Evolutionary conservation across 1,284 basidiomycete genomes (phyloP), one percentile per base, ranked within the genome.

Genomic region (Ganoderma resinaceum): DNA sequence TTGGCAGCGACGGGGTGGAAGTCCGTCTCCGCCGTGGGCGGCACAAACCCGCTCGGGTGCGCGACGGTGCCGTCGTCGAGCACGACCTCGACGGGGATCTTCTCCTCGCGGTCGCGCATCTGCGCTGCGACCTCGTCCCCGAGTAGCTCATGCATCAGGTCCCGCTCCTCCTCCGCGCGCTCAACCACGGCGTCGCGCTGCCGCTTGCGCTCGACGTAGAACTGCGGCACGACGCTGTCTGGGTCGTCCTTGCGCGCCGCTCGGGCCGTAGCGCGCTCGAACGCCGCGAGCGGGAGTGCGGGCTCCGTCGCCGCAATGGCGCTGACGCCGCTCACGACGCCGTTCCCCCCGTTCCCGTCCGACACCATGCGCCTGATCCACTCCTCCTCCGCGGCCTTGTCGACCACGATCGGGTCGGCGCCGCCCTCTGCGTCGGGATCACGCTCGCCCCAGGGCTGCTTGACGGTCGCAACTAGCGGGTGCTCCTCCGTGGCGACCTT

Each of bases 81-180:
- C 52, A 59, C 18, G 42, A 80, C 74, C 72, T 81, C 80, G 58
- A 78, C 78, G 23, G 78, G 79, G 62, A 80, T 78, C 74, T 81
- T 80, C 70, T 76, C 76, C 52, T 78, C 76, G 8, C 74, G 72
- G 8, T 74, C 74, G 7, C 75, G 72, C 5, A 77, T 80, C 58
- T 77, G 73, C 37, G 80, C 80, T 0, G 77, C 76, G 62, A 81
- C 72, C 62, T 76, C 79, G 40, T 79, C 79, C 61, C 76, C 74
- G 59, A 77, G 76, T 68, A 80, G 78, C 65, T 79, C 76, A 16
- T 76, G 74, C 78, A 82, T 81, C 35, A 82, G 75, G 2, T 74
- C 72, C 26, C 77, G 77, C 67, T 81, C 78, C 64, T 76, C 74
- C 63, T 77, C 78, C 73, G 80, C 79, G 49, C 78, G 74, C 69